These are phyloP conservation scores for Parathielavia appendiculata DNA, from an alignment of 495 filamentous ascomycete species.

Conservation along the genomic window DNA sequence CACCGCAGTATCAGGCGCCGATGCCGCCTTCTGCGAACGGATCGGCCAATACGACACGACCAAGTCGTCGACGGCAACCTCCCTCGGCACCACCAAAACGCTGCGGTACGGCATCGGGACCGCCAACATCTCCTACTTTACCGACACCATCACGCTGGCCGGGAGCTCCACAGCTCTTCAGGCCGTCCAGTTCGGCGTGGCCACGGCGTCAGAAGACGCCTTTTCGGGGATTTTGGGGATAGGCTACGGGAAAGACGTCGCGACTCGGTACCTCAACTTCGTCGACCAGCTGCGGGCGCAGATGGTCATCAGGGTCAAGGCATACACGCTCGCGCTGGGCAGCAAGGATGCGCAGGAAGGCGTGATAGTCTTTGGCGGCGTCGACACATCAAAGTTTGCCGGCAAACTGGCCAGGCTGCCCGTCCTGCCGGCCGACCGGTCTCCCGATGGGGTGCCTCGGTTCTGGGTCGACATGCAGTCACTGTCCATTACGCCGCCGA, in stretches of 20 bases:
- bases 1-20: slow-evolving; percentile 31
- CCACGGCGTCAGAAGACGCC: slow-evolving; percentile 34
- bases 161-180: slow-evolving; percentile 35
- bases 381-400: slow-evolving; percentile 78
- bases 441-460: slow-evolving; percentile 42
- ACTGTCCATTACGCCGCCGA: slow-evolving; percentile 48
- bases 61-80: slow-evolving; percentile 33
- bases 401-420: slow-evolving; percentile 66
- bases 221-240: slow-evolving; percentile 47
- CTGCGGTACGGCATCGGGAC: slow-evolving; percentile 44
- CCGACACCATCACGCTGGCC: slow-evolving; percentile 39
- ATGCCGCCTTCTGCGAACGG: slow-evolving; percentile 41
- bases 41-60: slow-evolving; percentile 38
- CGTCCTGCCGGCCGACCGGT: slow-evolving; percentile 47
- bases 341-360: slow-evolving; percentile 52
- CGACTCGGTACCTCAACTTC: slow-evolving; percentile 42
- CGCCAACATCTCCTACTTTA: slow-evolving; percentile 42
- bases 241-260: slow-evolving; percentile 40
- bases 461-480: slow-evolving; percentile 60
- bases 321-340: slow-evolving; percentile 45
- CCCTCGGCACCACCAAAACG: slow-evolving; percentile 32
- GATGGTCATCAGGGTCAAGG: slow-evolving; percentile 41
- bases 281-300: slow-evolving; percentile 41
- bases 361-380: slow-evolving; percentile 86
- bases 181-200: slow-evolving; percentile 44